Conservation (phyloP, 2,329 filamentous ascomycete species). For the Fusarium devonianum region DNA sequence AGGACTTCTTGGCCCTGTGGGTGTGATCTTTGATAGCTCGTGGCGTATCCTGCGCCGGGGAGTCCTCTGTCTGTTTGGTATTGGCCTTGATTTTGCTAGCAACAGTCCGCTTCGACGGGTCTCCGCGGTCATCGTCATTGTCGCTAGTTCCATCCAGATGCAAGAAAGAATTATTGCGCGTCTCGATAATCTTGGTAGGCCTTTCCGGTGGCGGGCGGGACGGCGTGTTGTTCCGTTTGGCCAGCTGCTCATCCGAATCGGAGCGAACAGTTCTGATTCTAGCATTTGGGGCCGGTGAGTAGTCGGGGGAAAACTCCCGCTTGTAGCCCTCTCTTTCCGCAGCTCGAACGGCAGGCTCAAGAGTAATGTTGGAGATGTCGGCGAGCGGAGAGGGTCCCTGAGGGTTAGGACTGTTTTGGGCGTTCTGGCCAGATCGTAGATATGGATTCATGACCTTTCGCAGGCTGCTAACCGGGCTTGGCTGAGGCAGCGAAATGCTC, state of each 20-base stretch:
- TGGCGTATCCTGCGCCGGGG: constrained; percentile 15
- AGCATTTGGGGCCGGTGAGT: constrained; percentile 74
- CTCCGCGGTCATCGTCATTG: constrained; percentile 49
- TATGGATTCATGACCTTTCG: constrained; percentile 89
- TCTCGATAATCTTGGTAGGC: constrained; percentile 40
- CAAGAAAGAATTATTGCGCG: constrained; percentile 58
- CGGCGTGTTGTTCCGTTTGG: constrained; percentile 45
- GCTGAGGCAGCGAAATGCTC: constrained; percentile 48
- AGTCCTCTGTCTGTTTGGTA: constrained; percentile 16
- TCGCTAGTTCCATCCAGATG: constrained; percentile 59
- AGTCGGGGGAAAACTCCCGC: constrained; percentile 76
- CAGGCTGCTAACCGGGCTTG: constrained; percentile 79
- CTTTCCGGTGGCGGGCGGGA: constrained; percentile 45
- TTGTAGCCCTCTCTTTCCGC: constrained; percentile 47
- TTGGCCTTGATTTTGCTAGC: constrained; percentile 18
- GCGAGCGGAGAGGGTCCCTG: constrained; percentile 39
- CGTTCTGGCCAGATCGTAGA: constrained; percentile 53
- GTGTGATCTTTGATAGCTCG: constrained; percentile 39
- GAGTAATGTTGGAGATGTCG: constrained; percentile 39
- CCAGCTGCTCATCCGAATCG: constrained; percentile 46
- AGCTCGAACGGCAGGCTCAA: constrained; percentile 14
- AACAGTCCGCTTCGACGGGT: constrained; percentile 19
- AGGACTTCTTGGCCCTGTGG: constrained; percentile 40
- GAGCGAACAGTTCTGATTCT: constrained; percentile 71
- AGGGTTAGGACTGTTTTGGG: constrained; percentile 37